Evolutionary conservation across 1,139 yeast genomes (phyloP).

Genomic region (Sugiyamaella novakii): DNA sequence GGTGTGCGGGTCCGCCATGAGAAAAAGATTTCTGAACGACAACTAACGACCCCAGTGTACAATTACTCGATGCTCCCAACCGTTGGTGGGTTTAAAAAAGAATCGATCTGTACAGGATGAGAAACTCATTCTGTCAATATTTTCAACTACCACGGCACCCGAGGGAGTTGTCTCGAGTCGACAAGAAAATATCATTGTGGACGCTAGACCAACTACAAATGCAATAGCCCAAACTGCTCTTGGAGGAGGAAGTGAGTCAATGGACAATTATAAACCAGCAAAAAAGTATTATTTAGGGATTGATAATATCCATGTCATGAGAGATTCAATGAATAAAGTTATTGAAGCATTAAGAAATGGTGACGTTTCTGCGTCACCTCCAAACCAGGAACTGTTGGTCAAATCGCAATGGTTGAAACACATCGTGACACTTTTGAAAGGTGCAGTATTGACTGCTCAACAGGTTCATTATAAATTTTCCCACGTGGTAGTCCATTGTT

Average conservation of each 20-base stretch:
- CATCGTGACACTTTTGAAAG: conserved; percentile 65
- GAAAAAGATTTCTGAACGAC: not conserved
- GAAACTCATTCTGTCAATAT: conserved; percentile 71
- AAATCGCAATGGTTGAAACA: conserved; percentile 83
- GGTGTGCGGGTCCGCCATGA: not conserved
- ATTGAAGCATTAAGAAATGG: conserved; percentile 66
- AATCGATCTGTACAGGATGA: conserved; percentile 91
- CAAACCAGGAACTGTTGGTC: conserved; percentile 50
- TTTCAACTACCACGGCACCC: conserved; percentile 42
- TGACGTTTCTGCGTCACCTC: conserved; percentile 56
- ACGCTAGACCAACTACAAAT: conserved; percentile 88
- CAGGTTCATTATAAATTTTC: conserved; percentile 80
- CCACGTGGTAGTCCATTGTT: conserved; percentile 86
- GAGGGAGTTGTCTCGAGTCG: conserved; percentile 37
- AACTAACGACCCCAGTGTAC: conserved; percentile 49
- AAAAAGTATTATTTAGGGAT: conserved; percentile 82
- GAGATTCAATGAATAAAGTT: conserved; percentile 74
- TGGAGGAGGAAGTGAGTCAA: conserved; percentile 95
- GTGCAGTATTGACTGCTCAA: conserved; percentile 76
- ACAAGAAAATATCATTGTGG: conserved; percentile 74
- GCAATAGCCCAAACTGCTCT: conserved; percentile 96
- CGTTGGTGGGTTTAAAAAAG: conserved; percentile 87
- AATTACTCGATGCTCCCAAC: conserved; percentile 89
- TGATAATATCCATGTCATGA: conserved; percentile 93
- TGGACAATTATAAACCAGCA: conserved; percentile 74